Percentiles rank a stretch among this genome's conserved stretches.
Evolutionary conservation across 2,329 filamentous ascomycete genomes (phyloP).

Genomic region (Fusarium protoensiforme): DNA sequence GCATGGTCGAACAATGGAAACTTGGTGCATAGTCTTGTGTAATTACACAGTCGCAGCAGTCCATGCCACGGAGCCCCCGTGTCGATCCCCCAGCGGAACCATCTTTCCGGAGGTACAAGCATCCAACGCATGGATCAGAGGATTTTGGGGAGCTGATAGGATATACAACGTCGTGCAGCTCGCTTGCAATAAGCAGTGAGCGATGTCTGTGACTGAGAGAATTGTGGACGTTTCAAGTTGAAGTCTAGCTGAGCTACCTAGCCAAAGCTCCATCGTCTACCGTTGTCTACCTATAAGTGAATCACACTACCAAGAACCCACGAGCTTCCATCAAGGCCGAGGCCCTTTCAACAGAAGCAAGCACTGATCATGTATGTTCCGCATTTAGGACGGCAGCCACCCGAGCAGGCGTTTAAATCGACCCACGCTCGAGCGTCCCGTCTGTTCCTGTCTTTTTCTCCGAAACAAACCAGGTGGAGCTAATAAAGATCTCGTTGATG

Average conservation of each 20-base stretch:
- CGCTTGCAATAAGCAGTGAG: conserved; percentile 12
- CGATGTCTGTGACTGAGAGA: neutral
- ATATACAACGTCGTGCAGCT: conserved; percentile 19
- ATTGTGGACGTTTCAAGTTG: conserved; percentile 18
- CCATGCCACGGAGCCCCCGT: conserved; percentile 18
- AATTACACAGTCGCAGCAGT: conserved; percentile 16
- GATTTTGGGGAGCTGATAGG: neutral
- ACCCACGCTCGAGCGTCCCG: neutral
- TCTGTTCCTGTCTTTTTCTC: conserved; percentile 4
- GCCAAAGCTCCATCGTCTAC: neutral
- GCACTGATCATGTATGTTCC: conserved; percentile 12
- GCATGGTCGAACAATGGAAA: conserved; percentile 12
- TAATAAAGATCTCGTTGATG: neutral
- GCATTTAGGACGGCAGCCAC: conserved; percentile 15
- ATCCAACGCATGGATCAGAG: neutral
- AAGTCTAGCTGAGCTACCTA: neutral
- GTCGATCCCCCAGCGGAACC: conserved; percentile 21
- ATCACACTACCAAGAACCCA: neutral
- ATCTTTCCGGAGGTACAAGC: conserved; percentile 12
- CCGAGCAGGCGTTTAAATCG: conserved; percentile 2
- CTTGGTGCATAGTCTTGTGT: conserved; percentile 19
- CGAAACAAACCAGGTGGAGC: conserved; percentile 31
- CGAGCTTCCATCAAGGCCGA: conserved; percentile 3
- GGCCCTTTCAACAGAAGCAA: neutral
- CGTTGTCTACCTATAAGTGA: neutral